These are phyloP conservation scores for Blastomyces silverae DNA, from an alignment of 2,329 filamentous ascomycete genomes.

Conservation along the genomic window DNA sequence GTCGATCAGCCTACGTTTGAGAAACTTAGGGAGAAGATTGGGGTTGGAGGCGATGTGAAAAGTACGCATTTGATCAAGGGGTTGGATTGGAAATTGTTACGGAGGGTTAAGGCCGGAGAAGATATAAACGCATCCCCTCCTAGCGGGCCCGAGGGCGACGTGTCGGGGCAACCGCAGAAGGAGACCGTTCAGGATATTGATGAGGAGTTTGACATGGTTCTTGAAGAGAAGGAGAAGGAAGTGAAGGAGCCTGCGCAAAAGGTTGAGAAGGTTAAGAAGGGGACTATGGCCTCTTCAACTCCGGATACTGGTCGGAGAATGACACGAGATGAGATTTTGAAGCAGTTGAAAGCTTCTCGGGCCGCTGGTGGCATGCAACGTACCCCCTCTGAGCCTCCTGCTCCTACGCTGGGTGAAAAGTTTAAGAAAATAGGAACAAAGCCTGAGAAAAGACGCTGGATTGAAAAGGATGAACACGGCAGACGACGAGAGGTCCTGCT, in stretches of 20 bases:
- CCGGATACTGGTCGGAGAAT: conserved; percentile 37
- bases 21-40: conserved; percentile 64
- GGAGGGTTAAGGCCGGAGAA: conserved; percentile 41
- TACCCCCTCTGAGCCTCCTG: conserved; percentile 40
- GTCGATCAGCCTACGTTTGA: conserved; percentile 77
- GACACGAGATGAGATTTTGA: conserved; percentile 54
- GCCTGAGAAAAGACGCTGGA: conserved; percentile 45
- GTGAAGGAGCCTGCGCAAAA: conserved; percentile 28
- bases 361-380: conserved; percentile 37
- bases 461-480: conserved; percentile 50
- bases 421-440: conserved; percentile 50
- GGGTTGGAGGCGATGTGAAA: conserved; percentile 66
- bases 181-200: conserved; percentile 45
- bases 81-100: conserved; percentile 69
- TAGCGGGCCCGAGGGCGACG: conserved; percentile 19
- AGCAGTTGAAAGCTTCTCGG: conserved; percentile 52
- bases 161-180: conserved; percentile 31
- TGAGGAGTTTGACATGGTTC: conserved; percentile 48
- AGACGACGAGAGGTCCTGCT: conserved; percentile 53
- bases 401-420: conserved; percentile 47
- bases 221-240: conserved; percentile 35
- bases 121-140: conserved; percentile 45
- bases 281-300: conserved; percentile 41
- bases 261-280: conserved; percentile 45
- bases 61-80: conserved; percentile 89